phyloP scores from a whole-genome alignment of 2,329 filamentous ascomycete species.

The Colletotrichum tanaceti region DNA sequence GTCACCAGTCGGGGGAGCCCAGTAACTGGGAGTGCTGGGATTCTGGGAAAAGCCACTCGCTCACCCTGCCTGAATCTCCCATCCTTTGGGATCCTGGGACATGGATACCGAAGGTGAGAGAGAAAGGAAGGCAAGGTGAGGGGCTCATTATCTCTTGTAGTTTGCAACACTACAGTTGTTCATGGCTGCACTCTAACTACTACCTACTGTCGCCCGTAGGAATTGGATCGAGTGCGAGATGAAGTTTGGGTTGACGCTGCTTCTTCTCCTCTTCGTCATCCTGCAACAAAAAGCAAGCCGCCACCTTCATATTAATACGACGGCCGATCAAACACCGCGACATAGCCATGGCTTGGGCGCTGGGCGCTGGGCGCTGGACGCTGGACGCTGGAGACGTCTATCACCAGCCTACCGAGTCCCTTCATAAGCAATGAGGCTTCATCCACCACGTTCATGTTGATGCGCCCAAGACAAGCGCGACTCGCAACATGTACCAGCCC shows the following conservation, averaged over 20 bases:
- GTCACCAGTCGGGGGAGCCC: background rate
- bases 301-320: slow-evolving; percentile 1
- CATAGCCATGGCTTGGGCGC: background rate
- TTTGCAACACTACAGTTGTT: background rate
- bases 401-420: no score
- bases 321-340: background rate
- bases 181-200: background rate
- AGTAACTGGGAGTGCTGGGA: slow-evolving; percentile 16
- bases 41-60: slow-evolving; percentile 12
- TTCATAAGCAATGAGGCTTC: slow-evolving; percentile 1
- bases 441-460: background rate
- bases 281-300: slow-evolving; percentile 8
- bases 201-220: background rate
- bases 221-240: background rate
- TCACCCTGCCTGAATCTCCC: slow-evolving; percentile 26
- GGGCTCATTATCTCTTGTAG: background rate
- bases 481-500: slow-evolving; percentile 14
- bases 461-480: slow-evolving; percentile 15
- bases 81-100: background rate
- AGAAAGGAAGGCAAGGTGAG: slow-evolving; percentile 9
- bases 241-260: background rate
- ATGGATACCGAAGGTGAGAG: slow-evolving; percentile 16
- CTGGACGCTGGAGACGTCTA: background rate
- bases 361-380: background rate
- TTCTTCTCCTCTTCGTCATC: background rate